These are phyloP conservation scores for Xerocomus nothofagi DNA, from an alignment of 1,284 basidiomycete species.

Conservation along the genomic window DNA sequence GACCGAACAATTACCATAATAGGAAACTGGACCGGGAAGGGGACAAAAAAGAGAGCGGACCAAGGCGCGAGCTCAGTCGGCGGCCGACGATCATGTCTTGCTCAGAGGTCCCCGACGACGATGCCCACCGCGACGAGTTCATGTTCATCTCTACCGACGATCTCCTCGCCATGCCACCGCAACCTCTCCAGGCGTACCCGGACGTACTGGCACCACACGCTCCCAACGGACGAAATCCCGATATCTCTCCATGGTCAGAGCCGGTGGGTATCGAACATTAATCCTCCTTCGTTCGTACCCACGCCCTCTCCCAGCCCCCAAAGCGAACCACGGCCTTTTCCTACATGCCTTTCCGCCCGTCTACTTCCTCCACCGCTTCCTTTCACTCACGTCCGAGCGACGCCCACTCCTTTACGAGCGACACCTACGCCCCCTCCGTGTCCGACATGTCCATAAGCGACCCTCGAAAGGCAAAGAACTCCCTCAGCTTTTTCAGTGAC, in stretches of 20 bases:
- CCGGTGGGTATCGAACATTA: constrained; percentile 5
- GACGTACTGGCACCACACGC: constrained; percentile 2
- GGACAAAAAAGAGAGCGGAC: constrained; percentile 6
- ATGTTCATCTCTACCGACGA: constrained; percentile 15
- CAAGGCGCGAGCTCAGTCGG: too few species aligned
- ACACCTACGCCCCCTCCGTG: constrained; percentile 32
- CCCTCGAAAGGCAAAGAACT: constrained; percentile 35
- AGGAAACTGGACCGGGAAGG: constrained; percentile 3
- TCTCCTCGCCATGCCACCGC: constrained; percentile 1
- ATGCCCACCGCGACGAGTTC: constrained; percentile 16
- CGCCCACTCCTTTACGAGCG: constrained; percentile 37
- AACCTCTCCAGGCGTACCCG: constrained; percentile 14
- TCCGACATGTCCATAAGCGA: constrained; percentile 34
- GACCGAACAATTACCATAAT: constrained; percentile 10
- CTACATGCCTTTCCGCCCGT: constrained; percentile 34
- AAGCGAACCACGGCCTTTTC: constrained; percentile 30
- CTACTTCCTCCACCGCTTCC: constrained; percentile 34
- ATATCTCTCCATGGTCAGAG: constrained; percentile 30
- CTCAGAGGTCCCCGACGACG: neutral
- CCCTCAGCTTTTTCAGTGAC: constrained; percentile 31
- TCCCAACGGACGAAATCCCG: constrained; percentile 9
- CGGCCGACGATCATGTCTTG: constrained; percentile 15
- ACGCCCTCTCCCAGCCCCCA: constrained; percentile 13
- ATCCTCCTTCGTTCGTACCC: constrained; percentile 6
- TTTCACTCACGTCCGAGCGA: constrained; percentile 42